These are phyloP conservation scores for Ramalina intermedia DNA, from an alignment of 495 filamentous ascomycete species.

Conservation along the genomic window DNA sequence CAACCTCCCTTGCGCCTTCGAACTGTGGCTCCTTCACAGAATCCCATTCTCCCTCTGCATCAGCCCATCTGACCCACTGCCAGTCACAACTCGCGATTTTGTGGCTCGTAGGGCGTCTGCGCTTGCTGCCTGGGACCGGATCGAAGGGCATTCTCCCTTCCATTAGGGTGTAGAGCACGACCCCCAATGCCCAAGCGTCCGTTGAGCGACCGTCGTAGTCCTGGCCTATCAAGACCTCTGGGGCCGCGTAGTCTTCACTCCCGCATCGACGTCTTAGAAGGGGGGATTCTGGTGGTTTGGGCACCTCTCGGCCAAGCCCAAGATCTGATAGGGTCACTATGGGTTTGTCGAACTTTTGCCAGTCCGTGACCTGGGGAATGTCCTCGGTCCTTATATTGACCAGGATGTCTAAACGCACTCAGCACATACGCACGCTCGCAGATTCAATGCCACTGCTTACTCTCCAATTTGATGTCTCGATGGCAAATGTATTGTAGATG, in stretches of 20 bases:
- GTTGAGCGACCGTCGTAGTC: slow-evolving; percentile 86
- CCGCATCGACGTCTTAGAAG: slow-evolving; percentile 82
- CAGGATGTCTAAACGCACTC: slow-evolving; percentile 56
- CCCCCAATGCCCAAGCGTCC: slow-evolving; percentile 91
- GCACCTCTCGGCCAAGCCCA: slow-evolving; percentile 73
- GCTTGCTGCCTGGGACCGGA: slow-evolving; percentile 56
- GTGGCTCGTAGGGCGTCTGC: slow-evolving; percentile 63
- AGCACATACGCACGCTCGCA: slow-evolving; percentile 1
- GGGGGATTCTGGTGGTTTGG: slow-evolving; percentile 50
- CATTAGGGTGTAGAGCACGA: slow-evolving; percentile 84
- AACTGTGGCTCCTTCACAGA: slow-evolving; percentile 43
- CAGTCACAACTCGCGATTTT: slow-evolving; percentile 91
- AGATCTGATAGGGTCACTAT: slow-evolving; percentile 84
- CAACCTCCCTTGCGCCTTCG: slow-evolving; percentile 60
- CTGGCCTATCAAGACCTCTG: slow-evolving; percentile 89
- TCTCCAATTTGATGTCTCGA: slow-evolving; percentile 95
- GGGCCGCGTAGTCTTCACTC: slow-evolving; percentile 92
- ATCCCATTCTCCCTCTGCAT: slow-evolving; percentile 59
- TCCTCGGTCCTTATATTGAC: slow-evolving; percentile 56
- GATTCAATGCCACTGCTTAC: slow-evolving; percentile 34
- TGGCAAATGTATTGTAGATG: slow-evolving; percentile 81
- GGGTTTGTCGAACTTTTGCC: slow-evolving; percentile 59
- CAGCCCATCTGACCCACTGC: slow-evolving; percentile 76
- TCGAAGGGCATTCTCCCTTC: slow-evolving; percentile 89
- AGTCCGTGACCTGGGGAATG: slow-evolving; percentile 40